phyloP scores from a whole-genome alignment of 257 asterid species.

The Solanum etuberosum region DNA sequence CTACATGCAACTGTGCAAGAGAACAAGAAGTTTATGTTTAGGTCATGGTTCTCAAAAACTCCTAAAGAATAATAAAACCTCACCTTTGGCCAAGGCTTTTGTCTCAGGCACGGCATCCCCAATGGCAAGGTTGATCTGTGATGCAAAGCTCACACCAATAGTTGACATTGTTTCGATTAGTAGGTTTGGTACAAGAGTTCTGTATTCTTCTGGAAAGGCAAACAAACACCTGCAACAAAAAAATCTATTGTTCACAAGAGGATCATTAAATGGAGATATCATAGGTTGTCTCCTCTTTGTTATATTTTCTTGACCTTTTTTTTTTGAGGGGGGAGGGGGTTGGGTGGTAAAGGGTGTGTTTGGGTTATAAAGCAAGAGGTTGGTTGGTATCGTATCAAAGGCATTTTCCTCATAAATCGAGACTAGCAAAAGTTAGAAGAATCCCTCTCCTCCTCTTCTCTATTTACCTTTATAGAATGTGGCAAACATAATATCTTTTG shows the following conservation, averaged over 20 bases:
- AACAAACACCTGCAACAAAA: conserved; percentile 63
- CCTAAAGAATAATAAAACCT: background rate
- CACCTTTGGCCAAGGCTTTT: conserved; percentile 81
- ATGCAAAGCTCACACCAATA: conserved; percentile 57
- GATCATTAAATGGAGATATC: background rate
- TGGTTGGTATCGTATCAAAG: background rate
- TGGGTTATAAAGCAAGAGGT: background rate
- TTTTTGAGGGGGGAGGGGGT: background rate
- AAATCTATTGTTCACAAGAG: background rate
- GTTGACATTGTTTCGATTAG: conserved; percentile 70
- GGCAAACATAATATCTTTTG: background rate
- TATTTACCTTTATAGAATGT: background rate
- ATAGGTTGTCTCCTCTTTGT: background rate
- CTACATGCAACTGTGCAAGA: background rate
- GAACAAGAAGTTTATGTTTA: background rate
- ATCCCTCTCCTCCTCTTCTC: background rate
- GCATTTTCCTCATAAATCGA: background rate
- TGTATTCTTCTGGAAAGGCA: conserved; percentile 92
- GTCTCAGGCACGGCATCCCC: conserved; percentile 95
- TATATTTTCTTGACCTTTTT: background rate
- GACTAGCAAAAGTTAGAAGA: background rate
- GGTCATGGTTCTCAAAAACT: background rate
- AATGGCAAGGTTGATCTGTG: conserved; percentile 82
- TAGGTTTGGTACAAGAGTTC: conserved; percentile 72
- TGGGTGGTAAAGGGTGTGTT: background rate